Evolutionary conservation across 208 protist genomes (phyloP).

Genomic region (Vickermania spadyakhi): DNA sequence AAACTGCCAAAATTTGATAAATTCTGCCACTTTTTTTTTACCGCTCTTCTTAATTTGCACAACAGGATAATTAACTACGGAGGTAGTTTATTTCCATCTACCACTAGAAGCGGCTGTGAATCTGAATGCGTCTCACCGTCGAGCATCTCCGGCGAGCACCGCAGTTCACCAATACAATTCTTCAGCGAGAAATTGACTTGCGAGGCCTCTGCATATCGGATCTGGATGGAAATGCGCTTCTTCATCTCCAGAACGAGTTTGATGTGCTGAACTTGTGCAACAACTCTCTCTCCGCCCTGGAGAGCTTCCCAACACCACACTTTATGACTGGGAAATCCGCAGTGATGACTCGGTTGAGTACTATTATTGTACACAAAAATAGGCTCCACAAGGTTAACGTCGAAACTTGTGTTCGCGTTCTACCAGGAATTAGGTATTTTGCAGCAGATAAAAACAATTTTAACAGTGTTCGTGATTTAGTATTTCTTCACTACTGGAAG

Average conservation of each 20-base stretch:
- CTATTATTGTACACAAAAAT: constrained; percentile 74
- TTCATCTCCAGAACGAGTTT: constrained; percentile 65
- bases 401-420: constrained; percentile 46
- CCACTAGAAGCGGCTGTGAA: too few species aligned
- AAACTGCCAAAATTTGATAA: too few species aligned
- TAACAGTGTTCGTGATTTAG: constrained; percentile 30
- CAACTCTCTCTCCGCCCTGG: constrained; percentile 62
- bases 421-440: constrained; percentile 69
- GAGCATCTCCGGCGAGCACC: constrained; percentile 65
- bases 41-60: too few species aligned
- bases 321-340: neutral
- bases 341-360: constrained; percentile 49
- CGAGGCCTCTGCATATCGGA: constrained; percentile 66
- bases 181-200: constrained; percentile 78
- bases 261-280: constrained; percentile 80
- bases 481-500: constrained; percentile 66
- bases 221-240: constrained; percentile 61
- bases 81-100: too few species aligned
- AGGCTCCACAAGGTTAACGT: constrained; percentile 69
- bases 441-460: constrained; percentile 71
- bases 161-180: constrained; percentile 80
- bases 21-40: too few species aligned
- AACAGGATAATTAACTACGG: too few species aligned
- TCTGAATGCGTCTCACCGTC: constrained; percentile 63
- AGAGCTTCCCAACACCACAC: constrained; percentile 53